Percentiles rank a stretch among this genome's conserved stretches.
These are phyloP conservation scores for Nemania sp. DNA, from an alignment of 2,329 filamentous ascomycete species.

Conservation along the genomic window DNA sequence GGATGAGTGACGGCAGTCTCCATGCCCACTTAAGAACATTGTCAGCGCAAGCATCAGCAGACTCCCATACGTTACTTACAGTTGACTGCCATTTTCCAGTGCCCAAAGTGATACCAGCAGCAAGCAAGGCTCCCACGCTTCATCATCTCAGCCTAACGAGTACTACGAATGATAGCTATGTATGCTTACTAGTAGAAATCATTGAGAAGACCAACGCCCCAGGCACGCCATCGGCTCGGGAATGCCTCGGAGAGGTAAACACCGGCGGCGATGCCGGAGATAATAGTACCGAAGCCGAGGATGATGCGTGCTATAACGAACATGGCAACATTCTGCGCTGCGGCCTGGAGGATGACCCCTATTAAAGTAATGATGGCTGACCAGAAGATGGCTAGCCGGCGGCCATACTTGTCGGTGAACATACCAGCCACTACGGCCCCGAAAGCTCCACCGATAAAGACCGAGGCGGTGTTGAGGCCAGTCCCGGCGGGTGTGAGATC, in stretches of 20 bases:
- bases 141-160: not conserved
- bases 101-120: conserved; percentile 59
- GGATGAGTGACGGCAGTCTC: conserved; percentile 58
- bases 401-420: conserved; percentile 57
- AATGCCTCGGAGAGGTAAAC: conserved; percentile 65
- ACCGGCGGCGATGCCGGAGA: conserved; percentile 58
- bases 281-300: conserved; percentile 59
- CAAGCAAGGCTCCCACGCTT: conserved; percentile 55
- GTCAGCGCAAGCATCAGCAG: not conserved
- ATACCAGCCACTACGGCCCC: conserved; percentile 58
- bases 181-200: conserved; percentile 48
- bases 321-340: conserved; percentile 64
- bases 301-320: conserved; percentile 62
- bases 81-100: conserved; percentile 57
- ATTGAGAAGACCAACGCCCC: conserved; percentile 48
- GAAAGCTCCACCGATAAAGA: conserved; percentile 65
- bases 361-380: conserved; percentile 57
- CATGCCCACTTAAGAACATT: conserved; percentile 54
- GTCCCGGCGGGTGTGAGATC: conserved; percentile 63
- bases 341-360: conserved; percentile 60
- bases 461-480: conserved; percentile 66
- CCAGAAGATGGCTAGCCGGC: conserved; percentile 58
- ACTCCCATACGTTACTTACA: conserved; percentile 31
- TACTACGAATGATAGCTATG: not conserved
- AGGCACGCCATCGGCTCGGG: conserved; percentile 56